These are phyloP conservation scores for Colletotrichum somersetense DNA, from an alignment of 2,329 filamentous ascomycete species.

Conservation along the genomic window DNA sequence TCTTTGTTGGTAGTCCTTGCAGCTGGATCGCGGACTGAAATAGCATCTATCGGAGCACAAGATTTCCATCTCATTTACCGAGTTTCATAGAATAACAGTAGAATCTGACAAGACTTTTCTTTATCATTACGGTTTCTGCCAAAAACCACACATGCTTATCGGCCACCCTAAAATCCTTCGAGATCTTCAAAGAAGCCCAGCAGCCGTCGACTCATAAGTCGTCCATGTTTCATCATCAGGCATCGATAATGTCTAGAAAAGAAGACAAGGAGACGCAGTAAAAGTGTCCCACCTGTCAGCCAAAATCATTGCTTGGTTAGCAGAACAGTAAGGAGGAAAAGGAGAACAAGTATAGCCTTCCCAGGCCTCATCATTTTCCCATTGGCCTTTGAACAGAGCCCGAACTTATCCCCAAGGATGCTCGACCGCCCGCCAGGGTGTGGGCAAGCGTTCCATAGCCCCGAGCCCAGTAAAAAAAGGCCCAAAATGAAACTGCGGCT, in stretches of 20 bases:
- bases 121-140: neutral
- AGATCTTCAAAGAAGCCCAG: neutral
- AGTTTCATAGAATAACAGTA: too few species aligned
- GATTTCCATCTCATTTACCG: neutral
- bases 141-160: neutral
- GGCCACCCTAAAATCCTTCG: neutral
- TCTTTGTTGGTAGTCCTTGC: too few species aligned
- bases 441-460: neutral
- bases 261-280: neutral
- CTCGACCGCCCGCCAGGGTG: neutral
- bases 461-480: too few species aligned
- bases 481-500: neutral
- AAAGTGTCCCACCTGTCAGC: neutral
- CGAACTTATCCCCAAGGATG: neutral
- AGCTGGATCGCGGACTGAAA: too few species aligned
- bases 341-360: neutral
- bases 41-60: neutral
- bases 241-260: conserved; percentile 2
- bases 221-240: conserved; percentile 2
- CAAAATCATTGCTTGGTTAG: neutral
- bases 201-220: conserved; percentile 9
- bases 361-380: neutral
- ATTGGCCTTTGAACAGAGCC: neutral
- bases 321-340: neutral
- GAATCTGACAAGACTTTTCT: conserved; percentile 1